A percentile compares a stretch with the other conserved stretches of the same genome.
phyloP scores from a whole-genome alignment of 495 filamentous ascomycete genomes.

The Aspergillus avenaceus region DNA sequence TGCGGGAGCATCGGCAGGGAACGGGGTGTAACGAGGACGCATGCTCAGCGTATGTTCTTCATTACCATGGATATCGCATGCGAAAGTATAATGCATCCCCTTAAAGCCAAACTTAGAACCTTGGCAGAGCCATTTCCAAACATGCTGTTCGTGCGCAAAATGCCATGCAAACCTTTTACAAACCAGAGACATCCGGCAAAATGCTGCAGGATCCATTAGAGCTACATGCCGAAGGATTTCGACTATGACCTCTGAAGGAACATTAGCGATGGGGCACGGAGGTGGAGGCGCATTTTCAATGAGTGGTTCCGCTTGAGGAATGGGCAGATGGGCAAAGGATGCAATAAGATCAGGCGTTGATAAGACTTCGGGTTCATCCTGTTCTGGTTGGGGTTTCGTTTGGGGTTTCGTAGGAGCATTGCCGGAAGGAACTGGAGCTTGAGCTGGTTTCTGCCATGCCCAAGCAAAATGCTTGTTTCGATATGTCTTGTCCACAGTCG shows the following conservation, averaged over 20 bases:
- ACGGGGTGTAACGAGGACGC: conserved; percentile 38
- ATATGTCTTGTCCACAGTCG: conserved; percentile 77
- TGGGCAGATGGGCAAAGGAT: conserved; percentile 64
- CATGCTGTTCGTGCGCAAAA: conserved; percentile 77
- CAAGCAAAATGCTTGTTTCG: conserved; percentile 82
- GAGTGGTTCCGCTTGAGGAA: conserved; percentile 52
- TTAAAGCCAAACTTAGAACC: conserved; percentile 70
- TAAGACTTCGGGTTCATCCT: conserved; percentile 35
- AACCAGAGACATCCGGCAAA: conserved; percentile 73
- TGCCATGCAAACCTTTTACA: conserved; percentile 86
- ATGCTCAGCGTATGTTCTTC: conserved; percentile 41
- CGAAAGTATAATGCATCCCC: conserved; percentile 80
- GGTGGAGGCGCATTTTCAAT: conserved; percentile 64
- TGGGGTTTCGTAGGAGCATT: conserved; percentile 53
- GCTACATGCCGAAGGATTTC: conserved; percentile 70
- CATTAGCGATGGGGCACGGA: conserved; percentile 69
- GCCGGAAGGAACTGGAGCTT: conserved; percentile 49
- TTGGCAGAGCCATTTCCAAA: conserved; percentile 78
- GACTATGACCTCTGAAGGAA: conserved; percentile 81
- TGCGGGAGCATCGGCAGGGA: conserved; percentile 26
- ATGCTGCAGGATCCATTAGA: conserved; percentile 69
- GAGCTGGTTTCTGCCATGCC: conserved; percentile 48
- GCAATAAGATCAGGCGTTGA: conserved; percentile 67
- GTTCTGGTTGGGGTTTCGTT: conserved; percentile 48
- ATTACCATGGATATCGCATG: conserved; percentile 58